These are phyloP conservation scores for Heracleum sosnowskyi DNA, from an alignment of 129 eudicot species.

Conservation along the genomic window DNA sequence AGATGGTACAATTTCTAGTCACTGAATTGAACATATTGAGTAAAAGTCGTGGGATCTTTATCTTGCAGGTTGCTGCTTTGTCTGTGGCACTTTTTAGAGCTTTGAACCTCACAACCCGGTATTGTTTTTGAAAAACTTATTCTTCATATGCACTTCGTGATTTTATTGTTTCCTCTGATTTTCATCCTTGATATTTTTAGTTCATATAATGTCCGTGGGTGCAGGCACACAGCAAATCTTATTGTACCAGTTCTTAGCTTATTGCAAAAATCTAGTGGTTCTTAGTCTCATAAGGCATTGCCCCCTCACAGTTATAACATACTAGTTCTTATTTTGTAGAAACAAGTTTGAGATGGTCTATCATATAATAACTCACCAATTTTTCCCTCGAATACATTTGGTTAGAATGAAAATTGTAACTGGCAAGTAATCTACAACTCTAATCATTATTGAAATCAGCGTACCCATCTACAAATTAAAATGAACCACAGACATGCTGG, in stretches of 20 bases:
- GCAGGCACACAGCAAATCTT: not conserved
- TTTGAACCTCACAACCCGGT: slow-evolving; percentile 69
- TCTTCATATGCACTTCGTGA: not conserved
- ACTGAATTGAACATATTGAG: not conserved
- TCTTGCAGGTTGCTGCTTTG: slow-evolving; percentile 75
- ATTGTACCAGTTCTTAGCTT: not conserved
- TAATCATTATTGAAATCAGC: not conserved
- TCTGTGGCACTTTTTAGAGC: slow-evolving; percentile 89
- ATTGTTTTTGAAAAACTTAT: slow-evolving; percentile 11
- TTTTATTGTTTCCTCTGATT: not conserved
- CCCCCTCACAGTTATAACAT: not conserved
- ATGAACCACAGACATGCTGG: not conserved
- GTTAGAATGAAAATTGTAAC: not conserved
- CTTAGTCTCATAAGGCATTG: not conserved
- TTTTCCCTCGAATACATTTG: not conserved
- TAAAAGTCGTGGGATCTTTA: slow-evolving; percentile 7
- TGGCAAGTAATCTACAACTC: not conserved
- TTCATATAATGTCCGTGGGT: not conserved
- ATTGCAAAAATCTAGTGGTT: not conserved
- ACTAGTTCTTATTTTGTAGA: not conserved
- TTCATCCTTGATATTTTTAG: not conserved
- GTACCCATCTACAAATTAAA: not conserved
- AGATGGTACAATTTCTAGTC: not conserved
- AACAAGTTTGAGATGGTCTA: slow-evolving; percentile 4
- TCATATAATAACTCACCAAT: not conserved